Evolutionary conservation across 805 yeast genomes (phyloP), one percentile per base, ranked within the genome.

Genomic region (Lipomyces mesembrius): DNA sequence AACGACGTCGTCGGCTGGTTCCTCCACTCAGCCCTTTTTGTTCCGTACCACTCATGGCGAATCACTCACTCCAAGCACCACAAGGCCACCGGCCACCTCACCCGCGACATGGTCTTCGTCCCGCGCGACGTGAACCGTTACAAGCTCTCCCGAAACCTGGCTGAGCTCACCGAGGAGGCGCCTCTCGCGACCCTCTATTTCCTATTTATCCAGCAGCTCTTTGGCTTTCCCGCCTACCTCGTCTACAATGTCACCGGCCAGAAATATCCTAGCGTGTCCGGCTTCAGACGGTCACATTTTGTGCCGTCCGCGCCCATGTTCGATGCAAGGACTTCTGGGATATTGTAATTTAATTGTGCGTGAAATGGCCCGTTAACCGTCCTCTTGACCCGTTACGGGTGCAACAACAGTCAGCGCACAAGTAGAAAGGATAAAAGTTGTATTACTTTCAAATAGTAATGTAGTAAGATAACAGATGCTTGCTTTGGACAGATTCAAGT

Each of bases 21-120:
- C 52, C 80, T 91, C 70, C 97, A 91, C 80, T 88, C 94, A 22
- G 86, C 85, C 75, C 80, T 90, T 74, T 77, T 90, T 74, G 97
- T 91, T 39, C 97, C 97, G 58, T 91, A 88, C 81, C 90, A 90
- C 77, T 88, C 95, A 8, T 91, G 97, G 97, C 88, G 90, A 75
- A 87, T 82, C 78, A 81, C 91, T 59, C 97, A 91, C 79, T 86
- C 91, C 64, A 90, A 89, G 83, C 97, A 91, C 81, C 97, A 91
- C 83, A 91, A 91, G 83, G 91, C 93, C 66, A 91, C 96, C 54
- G 96, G 95, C 71, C 91, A 91, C 78, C 75, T 91, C 77, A 81
- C 88, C 51, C 85, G 92, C 77, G 97, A 91, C 77, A 91, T 88
- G 88, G 96, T 91, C 59, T 91, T 89, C 75, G 90, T 91, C 63